phyloP scores from a whole-genome alignment of 768 basidiomycete genomes.

The Psilocybe cubensis region DNA sequence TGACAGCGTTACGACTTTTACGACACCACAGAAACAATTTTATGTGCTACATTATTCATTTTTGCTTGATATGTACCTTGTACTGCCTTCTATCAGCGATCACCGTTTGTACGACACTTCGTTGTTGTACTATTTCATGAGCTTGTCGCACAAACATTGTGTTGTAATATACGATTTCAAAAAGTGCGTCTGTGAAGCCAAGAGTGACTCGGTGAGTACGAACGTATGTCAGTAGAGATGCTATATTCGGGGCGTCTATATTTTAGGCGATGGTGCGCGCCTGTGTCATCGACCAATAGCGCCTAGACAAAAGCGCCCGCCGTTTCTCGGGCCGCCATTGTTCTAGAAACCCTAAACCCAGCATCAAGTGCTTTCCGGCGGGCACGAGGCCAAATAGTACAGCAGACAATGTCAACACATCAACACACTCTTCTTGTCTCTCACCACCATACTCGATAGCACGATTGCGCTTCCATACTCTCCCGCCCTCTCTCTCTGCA shows the following conservation, averaged over 20 bases:
- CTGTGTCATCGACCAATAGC: neutral
- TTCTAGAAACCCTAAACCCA: constrained; percentile 16
- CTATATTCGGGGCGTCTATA: neutral
- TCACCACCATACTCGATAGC: constrained; percentile 14
- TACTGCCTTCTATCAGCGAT: neutral
- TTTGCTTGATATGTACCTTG: neutral
- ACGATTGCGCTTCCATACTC: constrained; percentile 3
- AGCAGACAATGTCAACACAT: constrained; percentile 5
- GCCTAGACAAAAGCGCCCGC: neutral
- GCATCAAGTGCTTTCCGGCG: neutral
- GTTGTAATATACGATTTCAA: no score
- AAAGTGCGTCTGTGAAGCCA: no score
- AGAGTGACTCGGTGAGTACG: no score
- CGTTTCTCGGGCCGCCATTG: constrained; percentile 6
- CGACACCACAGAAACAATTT: neutral
- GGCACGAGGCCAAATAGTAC: constrained; percentile 15
- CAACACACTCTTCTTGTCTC: constrained; percentile 7
- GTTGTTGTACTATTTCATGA: no score
- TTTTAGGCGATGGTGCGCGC: constrained; percentile 7
- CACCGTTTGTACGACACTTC: no score
- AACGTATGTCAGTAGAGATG: neutral
- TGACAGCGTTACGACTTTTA: constrained; percentile 5
- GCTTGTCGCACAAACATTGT: no score
- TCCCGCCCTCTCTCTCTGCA: neutral
- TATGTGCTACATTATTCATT: neutral